These are phyloP conservation scores for Whalleya microplaca DNA, from an alignment of 2,329 filamentous ascomycete species.

Conservation along the genomic window DNA sequence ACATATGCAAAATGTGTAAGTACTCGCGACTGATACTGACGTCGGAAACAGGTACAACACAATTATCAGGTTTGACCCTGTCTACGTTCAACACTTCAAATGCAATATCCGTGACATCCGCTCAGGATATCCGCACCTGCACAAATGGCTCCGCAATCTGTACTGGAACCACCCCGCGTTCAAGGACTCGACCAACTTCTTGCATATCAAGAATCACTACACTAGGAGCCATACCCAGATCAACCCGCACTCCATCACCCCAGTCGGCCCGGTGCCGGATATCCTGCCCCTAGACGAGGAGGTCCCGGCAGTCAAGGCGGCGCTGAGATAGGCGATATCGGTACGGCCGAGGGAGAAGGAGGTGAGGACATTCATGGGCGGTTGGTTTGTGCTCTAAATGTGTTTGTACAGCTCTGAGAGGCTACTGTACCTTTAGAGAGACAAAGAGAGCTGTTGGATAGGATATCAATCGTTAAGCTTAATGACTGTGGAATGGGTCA, in stretches of 20 bases:
- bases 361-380: neutral
- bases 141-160: slow-evolving; percentile 79
- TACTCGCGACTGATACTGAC: too few relatives aligned
- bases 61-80: slow-evolving; percentile 49
- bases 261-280: slow-evolving; percentile 81
- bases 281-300: slow-evolving; percentile 80
- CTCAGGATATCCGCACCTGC: slow-evolving; percentile 78
- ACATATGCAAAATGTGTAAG: slow-evolving; percentile 4
- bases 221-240: slow-evolving; percentile 67
- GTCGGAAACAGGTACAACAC: slow-evolving; percentile 32
- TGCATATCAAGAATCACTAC: slow-evolving; percentile 88
- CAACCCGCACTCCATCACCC: slow-evolving; percentile 75
- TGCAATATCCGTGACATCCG: slow-evolving; percentile 87
- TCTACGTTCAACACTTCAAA: slow-evolving; percentile 88
- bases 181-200: slow-evolving; percentile 81
- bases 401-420: neutral
- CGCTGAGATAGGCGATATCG: neutral
- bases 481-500: too few relatives aligned
- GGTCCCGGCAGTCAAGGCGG: slow-evolving; percentile 59
- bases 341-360: too few relatives aligned
- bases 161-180: slow-evolving; percentile 87
- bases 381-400: neutral
- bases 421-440: too few relatives aligned
- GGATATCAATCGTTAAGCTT: too few relatives aligned
- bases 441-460: too few relatives aligned